Evolutionary conservation across 2,329 filamentous ascomycete genomes (phyloP).

Genomic region (Ophiocordyceps robertsii): DNA sequence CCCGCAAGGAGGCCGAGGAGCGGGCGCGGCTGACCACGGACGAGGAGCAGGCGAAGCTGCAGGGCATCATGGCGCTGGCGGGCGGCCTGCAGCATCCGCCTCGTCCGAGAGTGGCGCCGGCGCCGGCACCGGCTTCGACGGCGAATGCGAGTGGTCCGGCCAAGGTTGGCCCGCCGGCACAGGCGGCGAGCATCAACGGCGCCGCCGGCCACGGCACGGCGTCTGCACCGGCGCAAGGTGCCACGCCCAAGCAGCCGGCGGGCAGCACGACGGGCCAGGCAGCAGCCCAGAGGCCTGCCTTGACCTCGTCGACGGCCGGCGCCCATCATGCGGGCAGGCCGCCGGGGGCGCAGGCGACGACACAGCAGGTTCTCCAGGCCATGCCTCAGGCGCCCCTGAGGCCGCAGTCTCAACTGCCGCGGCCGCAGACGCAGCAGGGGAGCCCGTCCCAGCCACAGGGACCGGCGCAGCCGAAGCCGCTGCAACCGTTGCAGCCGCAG

Average conservation of each 20-base stretch:
- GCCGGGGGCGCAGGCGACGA: conserved; percentile 12
- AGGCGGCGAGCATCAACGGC: no score
- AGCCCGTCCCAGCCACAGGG: conserved; percentile 5
- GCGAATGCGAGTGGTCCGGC: conserved; percentile 4
- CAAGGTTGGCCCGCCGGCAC: neutral
- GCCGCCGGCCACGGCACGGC: no score
- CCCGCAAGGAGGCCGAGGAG: conserved; percentile 54
- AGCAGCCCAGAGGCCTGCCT: neutral
- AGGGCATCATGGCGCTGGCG: conserved; percentile 44
- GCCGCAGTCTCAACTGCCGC: conserved; percentile 15
- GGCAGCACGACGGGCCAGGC: conserved; percentile 2
- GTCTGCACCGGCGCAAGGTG: no score
- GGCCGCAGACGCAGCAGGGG: conserved; percentile 12
- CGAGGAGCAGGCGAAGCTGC: conserved; percentile 45
- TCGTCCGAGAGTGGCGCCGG: conserved; percentile 5
- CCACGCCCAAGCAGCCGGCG: no score
- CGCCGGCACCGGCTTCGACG: neutral
- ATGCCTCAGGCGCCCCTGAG: conserved; percentile 13
- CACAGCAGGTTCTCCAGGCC: conserved; percentile 17
- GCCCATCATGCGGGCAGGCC: neutral
- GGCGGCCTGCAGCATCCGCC: conserved; percentile 34
- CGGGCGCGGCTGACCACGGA: conserved; percentile 43
- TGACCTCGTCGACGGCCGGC: neutral
- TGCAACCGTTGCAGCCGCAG: neutral
- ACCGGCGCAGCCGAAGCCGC: neutral